Conservation (phyloP, 2,329 filamentous ascomycete genomes). For the Mollisia scopiformis region DNA sequence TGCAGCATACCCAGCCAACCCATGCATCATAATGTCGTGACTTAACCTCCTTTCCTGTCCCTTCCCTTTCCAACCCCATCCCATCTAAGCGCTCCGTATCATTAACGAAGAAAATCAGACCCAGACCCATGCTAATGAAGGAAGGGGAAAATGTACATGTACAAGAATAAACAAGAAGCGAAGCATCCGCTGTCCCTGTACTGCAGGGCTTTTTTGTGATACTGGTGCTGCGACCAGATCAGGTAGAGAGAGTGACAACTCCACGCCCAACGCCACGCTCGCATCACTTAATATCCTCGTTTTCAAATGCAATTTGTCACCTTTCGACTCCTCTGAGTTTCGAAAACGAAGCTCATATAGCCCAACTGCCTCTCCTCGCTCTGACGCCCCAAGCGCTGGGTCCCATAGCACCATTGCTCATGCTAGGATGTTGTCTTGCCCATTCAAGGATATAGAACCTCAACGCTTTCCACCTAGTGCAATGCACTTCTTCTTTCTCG, state of each 20-base stretch:
- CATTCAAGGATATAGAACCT: slow-evolving; percentile 85
- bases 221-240: neutral
- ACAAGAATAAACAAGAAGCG: neutral
- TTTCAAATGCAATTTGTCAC: neutral
- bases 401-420: slow-evolving; percentile 57
- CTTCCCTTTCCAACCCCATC: neutral
- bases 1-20: neutral
- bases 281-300: neutral
- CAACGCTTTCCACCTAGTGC: slow-evolving; percentile 82
- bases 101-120: neutral
- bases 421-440: slow-evolving; percentile 82
- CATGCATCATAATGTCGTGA: slow-evolving; percentile 2
- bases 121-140: neutral
- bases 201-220: neutral
- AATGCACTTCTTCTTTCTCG: slow-evolving; percentile 41
- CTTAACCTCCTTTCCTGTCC: neutral
- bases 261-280: neutral
- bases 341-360: slow-evolving; percentile 48
- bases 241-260: neutral
- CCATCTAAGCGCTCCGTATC: neutral
- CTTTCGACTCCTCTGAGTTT: neutral
- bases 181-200: neutral
- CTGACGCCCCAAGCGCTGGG: slow-evolving; percentile 69
- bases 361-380: slow-evolving; percentile 73
- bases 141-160: neutral